Evolutionary conservation across 192 early-diverging fungal genomes (phyloP).

Genomic region (Chytriomyces sp.): DNA sequence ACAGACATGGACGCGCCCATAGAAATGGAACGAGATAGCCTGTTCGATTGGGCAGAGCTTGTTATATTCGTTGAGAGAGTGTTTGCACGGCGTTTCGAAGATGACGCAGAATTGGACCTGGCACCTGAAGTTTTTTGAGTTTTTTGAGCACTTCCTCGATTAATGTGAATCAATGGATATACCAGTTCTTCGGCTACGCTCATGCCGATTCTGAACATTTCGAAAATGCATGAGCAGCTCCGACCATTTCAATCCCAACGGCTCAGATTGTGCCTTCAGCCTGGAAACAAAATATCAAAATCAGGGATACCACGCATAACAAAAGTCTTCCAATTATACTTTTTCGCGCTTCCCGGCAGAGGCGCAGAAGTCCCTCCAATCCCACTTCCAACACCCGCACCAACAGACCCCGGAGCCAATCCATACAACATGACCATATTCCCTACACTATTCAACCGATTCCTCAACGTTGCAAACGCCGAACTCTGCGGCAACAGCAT

Average conservation of each 20-base stretch:
- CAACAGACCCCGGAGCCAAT: background rate
- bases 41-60: background rate
- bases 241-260: conserved; percentile 50
- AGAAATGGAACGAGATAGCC: background rate
- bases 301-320: background rate
- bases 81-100: background rate
- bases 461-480: conserved; percentile 93
- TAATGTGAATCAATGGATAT: background rate
- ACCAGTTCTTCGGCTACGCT: conserved; percentile 65
- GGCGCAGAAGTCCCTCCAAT: background rate
- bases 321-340: background rate
- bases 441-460: conserved; percentile 87
- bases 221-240: conserved; percentile 79
- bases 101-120: background rate
- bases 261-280: background rate
- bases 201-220: conserved; percentile 74
- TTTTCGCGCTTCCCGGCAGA: background rate
- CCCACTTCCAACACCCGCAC: background rate
- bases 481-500: conserved; percentile 97
- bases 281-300: background rate
- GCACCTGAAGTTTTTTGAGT: background rate
- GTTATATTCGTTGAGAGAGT: background rate
- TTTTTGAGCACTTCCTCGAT: background rate
- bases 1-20: background rate
- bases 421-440: conserved; percentile 50